phyloP scores from a whole-genome alignment of 164 flowering plant genomes.

The Akebia trifoliata region DNA sequence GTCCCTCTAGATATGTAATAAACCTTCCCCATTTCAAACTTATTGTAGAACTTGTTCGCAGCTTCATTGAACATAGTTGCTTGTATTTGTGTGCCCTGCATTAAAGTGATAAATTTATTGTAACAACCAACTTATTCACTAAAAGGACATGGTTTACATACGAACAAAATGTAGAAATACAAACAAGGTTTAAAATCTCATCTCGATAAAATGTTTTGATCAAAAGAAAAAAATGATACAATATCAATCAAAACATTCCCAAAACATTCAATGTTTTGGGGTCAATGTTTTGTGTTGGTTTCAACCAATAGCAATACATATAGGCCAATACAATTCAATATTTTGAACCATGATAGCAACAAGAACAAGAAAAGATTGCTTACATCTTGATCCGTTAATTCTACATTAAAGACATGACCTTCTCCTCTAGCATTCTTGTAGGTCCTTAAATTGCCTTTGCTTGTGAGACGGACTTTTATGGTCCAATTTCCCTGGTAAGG shows the following conservation, averaged over 20 bases:
- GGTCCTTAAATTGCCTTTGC: constrained; percentile 43
- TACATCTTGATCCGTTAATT: constrained; percentile 92
- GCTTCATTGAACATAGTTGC: constrained; percentile 98
- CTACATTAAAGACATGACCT: constrained; percentile 76
- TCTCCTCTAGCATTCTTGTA: constrained; percentile 43
- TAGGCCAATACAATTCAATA: no score
- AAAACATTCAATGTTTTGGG: no score
- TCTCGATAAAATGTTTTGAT: no score
- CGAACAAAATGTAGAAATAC: neutral
- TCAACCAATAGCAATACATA: no score
- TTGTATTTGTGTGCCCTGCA: constrained; percentile 97
- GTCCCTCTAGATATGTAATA: constrained; percentile 85
- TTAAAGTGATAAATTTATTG: neutral
- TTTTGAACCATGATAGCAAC: no score
- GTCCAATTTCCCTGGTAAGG: constrained; percentile 97
- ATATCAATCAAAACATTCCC: neutral
- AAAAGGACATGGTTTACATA: no score
- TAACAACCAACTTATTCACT: no score
- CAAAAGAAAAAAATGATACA: no score
- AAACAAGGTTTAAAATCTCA: neutral
- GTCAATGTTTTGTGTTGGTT: no score
- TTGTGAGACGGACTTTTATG: constrained; percentile 72
- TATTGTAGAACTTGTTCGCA: constrained; percentile 74
- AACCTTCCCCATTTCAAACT: constrained; percentile 74
- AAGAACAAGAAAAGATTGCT: constrained; percentile 13